Percentiles rank a stretch among this genome's conserved stretches.
Evolutionary conservation across 2,329 filamentous ascomycete genomes (phyloP).

Genomic region (Colletotrichum sp.): DNA sequence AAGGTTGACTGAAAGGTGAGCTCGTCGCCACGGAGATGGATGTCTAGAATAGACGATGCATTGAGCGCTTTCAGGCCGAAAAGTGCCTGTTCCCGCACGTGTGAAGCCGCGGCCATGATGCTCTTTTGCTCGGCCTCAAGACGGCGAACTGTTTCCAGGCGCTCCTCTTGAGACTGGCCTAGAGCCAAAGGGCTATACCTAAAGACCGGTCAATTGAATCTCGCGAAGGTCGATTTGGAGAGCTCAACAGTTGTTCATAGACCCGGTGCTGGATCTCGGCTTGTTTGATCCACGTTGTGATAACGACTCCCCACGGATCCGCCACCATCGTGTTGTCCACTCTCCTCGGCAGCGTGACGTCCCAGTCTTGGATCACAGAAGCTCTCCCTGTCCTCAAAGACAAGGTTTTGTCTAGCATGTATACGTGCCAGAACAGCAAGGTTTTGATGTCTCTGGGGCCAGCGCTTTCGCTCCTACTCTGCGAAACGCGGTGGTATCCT

Average conservation of each 20-base stretch:
- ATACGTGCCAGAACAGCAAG: conserved; percentile 56
- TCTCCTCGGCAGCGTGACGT: conserved; percentile 56
- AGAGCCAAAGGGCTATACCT: conserved; percentile 58
- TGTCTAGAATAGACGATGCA: conserved; percentile 44
- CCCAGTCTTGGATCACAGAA: conserved; percentile 61
- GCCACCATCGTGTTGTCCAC: conserved; percentile 32
- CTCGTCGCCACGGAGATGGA: conserved; percentile 52
- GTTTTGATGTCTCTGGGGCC: conserved; percentile 38
- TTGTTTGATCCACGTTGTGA: conserved; percentile 59
- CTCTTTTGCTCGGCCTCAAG: conserved; percentile 42
- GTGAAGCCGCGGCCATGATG: conserved; percentile 39
- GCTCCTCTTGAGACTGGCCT: conserved; percentile 40
- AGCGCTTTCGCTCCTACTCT: conserved; percentile 34
- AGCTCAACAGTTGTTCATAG: conserved; percentile 54
- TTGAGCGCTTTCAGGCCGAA: conserved; percentile 41
- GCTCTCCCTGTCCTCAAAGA: conserved; percentile 60
- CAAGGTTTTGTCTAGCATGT: conserved; percentile 60
- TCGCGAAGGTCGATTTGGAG: not conserved
- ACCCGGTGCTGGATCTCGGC: conserved; percentile 63
- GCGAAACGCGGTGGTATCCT: conserved; percentile 60
- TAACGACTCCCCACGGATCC: conserved; percentile 51
- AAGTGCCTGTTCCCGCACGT: conserved; percentile 38
- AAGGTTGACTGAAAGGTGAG: conserved; percentile 52
- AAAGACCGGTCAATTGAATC: conserved; percentile 1
- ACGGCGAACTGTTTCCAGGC: conserved; percentile 42